Evolutionary conservation across 495 filamentous ascomycete genomes (phyloP), one percentile per base, ranked within the genome.

Genomic region (Margaritispora aquatica): DNA sequence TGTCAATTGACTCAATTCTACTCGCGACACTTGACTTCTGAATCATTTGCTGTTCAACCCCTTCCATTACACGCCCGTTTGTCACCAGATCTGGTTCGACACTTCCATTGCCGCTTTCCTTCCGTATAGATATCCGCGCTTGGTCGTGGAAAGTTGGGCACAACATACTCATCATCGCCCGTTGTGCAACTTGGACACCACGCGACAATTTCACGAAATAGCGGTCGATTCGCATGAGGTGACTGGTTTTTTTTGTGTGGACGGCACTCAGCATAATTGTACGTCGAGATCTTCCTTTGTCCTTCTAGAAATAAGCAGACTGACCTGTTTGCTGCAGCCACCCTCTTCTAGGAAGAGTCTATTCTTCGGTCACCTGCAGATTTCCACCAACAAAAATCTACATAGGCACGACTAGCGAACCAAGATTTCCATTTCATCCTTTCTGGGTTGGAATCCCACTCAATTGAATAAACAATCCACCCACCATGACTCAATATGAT

Each of bases 401-500:
- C 15, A 44, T 10, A 3, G n/a, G n/a, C n/a, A n/a, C n/a, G n/a
- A n/a, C n/a, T 17, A 15, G 11, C 38, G 38, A 44, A 44, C 38
- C 3, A 44, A 44, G 38, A 44, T 17, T 44, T 44, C 8, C 4
- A 44, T n/a, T n/a, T 44, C 8, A 3, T 44, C 15, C 3, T 44
- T n/a, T 3, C 38, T 44, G 38, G 38, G 11, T 52, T 26, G n/a
- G 2, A 29, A 11, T 26, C 50, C 17, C 15, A 11, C 52, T 38
- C 17, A 9, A 1, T 44, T 9, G 38, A 44, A n/a, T 19, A 26
- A 48, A 26, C n/a, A 31, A 24, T 4, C 19, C 31, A 26, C 34
- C 47, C 62, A 74, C 63, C 31, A 80, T 80, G 77, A 65, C 69
- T 29, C 65, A 59, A 34, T 61, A 47, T 41, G 71, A 76, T 54